phyloP scores from a whole-genome alignment of 345 rosid genomes.

The Bruguiera sexangula region DNA sequence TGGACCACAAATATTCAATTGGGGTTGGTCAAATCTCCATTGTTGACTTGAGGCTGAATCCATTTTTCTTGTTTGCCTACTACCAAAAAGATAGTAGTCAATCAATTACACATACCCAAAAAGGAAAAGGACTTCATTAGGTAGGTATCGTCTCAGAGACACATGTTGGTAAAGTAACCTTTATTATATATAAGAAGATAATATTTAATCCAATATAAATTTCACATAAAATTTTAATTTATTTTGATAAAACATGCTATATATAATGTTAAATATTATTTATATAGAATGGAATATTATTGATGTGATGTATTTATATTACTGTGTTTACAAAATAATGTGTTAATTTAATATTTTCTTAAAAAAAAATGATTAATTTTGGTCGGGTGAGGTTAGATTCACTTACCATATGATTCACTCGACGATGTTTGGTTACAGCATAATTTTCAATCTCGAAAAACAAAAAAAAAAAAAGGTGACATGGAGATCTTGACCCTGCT shows the following conservation, averaged over 20 bases:
- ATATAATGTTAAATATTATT: too few relatives aligned
- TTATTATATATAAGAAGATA: too few relatives aligned
- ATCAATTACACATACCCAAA: background rate
- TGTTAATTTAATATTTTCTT: too few relatives aligned
- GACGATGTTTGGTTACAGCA: constrained; percentile 4
- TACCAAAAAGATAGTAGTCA: background rate
- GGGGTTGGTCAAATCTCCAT: background rate
- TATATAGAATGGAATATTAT: too few relatives aligned
- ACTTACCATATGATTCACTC: background rate
- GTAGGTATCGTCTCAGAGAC: too few relatives aligned
- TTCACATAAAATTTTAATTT: too few relatives aligned
- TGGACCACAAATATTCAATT: background rate
- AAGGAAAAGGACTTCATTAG: too few relatives aligned
- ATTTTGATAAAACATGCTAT: too few relatives aligned
- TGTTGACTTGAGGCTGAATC: background rate
- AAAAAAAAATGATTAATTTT: background rate
- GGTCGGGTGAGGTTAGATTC: constrained; percentile 4
- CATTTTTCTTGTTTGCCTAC: background rate
- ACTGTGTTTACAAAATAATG: too few relatives aligned
- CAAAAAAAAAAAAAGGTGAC: background rate
- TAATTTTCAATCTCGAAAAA: background rate
- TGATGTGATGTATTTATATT: too few relatives aligned
- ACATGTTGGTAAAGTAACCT: too few relatives aligned
- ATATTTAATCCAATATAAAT: too few relatives aligned
- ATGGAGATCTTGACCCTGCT: background rate